A percentile compares a stretch with the other conserved stretches of the same genome.
Conservation (phyloP, 2,329 filamentous ascomycete genomes). For the Chaetomium sp. region DNA sequence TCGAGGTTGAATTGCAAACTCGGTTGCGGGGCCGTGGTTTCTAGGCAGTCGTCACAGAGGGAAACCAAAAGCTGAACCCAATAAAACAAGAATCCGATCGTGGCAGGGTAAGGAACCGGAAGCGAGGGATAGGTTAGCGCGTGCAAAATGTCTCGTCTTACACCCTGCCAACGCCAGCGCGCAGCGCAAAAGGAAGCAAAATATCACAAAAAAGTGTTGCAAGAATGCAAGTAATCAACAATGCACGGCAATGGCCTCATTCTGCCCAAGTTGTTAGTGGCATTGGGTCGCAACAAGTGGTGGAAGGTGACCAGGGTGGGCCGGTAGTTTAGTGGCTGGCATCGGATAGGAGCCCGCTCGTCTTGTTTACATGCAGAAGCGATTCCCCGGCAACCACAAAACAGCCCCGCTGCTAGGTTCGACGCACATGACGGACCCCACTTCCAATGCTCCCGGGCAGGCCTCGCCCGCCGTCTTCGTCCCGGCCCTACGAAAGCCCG, state of each 20-base stretch:
- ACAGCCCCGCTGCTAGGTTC: neutral
- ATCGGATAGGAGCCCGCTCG: conserved; percentile 12
- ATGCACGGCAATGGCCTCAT: conserved; percentile 29
- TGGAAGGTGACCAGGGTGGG: conserved; percentile 30
- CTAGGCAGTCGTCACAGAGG: conserved; percentile 15
- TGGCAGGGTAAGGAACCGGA: neutral
- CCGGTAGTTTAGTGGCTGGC: conserved; percentile 30
- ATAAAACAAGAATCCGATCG: conserved; percentile 9
- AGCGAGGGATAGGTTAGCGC: conserved; percentile 7
- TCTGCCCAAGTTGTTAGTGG: conserved; percentile 27
- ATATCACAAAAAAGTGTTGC: conserved; percentile 23
- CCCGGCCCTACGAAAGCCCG: conserved; percentile 25
- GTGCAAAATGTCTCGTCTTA: neutral
- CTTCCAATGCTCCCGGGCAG: no score
- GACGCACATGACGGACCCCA: neutral
- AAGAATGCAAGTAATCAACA: conserved; percentile 21
- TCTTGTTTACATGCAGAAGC: conserved; percentile 34
- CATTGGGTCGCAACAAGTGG: conserved; percentile 27
- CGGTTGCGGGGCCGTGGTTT: conserved; percentile 14
- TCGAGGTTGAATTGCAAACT: conserved; percentile 15
- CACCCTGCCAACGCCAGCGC: conserved; percentile 29
- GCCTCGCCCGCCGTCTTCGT: neutral
- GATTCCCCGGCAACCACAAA: conserved; percentile 32
- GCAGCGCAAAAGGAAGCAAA: conserved; percentile 29
- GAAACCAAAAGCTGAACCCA: neutral